phyloP scores from a whole-genome alignment of 352 stramenopile species.

The Phytophthora colocasiae region DNA sequence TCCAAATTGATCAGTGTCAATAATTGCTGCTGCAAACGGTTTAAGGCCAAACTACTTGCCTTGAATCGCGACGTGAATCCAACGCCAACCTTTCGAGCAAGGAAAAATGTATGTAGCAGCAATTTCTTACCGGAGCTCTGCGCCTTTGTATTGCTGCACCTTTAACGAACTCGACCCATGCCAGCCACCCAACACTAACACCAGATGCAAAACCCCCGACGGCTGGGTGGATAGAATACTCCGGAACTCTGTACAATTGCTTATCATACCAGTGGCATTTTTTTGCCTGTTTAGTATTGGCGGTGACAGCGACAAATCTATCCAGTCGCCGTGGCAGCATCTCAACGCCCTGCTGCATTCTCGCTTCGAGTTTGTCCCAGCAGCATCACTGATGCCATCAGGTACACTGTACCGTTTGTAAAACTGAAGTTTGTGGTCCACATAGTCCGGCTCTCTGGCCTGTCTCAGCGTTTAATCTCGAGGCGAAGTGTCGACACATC shows the following conservation, averaged over 20 bases:
- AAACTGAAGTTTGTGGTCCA: constrained; percentile 21
- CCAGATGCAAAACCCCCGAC: constrained; percentile 6
- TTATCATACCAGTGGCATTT: neutral
- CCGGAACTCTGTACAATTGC: neutral
- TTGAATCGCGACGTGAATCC: neutral
- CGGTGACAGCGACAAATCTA: constrained; percentile 1
- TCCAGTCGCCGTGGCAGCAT: neutral
- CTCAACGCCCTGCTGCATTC: neutral
- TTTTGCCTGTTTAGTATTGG: constrained; percentile 19
- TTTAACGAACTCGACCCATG: constrained; percentile 1
- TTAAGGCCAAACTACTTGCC: no score
- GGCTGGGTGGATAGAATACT: constrained; percentile 1
- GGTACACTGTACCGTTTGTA: constrained; percentile 12
- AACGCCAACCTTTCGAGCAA: neutral
- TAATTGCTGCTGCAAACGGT: neutral
- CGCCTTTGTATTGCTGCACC: neutral
- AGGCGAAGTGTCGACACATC: neutral
- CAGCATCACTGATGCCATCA: no score
- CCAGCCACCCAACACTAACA: neutral
- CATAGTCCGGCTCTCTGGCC: constrained; percentile 13
- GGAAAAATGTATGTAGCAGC: neutral
- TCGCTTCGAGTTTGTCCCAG: neutral
- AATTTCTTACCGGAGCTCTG: constrained; percentile 7
- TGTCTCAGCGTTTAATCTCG: constrained; percentile 23
- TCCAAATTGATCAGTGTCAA: neutral